phyloP scores from a whole-genome alignment of 768 basidiomycete genomes.

The Holtermanniella nyarrowii region DNA sequence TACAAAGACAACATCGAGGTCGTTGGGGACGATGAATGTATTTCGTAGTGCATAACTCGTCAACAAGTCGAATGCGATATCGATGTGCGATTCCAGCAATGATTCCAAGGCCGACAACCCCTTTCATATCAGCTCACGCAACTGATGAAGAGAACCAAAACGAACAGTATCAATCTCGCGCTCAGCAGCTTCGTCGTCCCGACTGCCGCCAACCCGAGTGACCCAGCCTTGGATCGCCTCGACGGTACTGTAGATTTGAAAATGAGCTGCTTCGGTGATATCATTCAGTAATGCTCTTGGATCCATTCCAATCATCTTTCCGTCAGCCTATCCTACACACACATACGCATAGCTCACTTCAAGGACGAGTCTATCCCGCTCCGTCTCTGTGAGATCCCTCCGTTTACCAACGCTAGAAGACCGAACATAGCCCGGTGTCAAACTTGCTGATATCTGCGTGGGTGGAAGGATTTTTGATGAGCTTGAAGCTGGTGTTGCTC shows the following conservation, averaged over 20 bases:
- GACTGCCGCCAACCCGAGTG: conserved; percentile 4
- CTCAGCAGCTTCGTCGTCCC: conserved; percentile 38
- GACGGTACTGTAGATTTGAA: conserved; percentile 64
- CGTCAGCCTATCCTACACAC: not conserved
- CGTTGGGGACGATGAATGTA: conserved; percentile 58
- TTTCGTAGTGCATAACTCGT: conserved; percentile 83
- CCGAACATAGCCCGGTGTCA: conserved; percentile 24
- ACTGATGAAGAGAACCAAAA: conserved; percentile 19
- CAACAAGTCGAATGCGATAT: conserved; percentile 83
- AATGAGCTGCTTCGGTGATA: conserved; percentile 70
- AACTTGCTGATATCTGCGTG: conserved; percentile 16
- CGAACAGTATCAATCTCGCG: conserved; percentile 23
- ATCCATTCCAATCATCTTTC: conserved; percentile 68
- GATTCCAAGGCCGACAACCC: conserved; percentile 81
- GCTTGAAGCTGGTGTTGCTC: not conserved
- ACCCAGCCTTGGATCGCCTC: conserved; percentile 58
- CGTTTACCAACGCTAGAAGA: not conserved
- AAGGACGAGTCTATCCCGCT: conserved; percentile 24
- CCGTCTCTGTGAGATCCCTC: conserved; percentile 15
- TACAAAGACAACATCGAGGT: conserved; percentile 29
- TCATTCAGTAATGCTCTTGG: conserved; percentile 78
- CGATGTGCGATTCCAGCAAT: conserved; percentile 73
- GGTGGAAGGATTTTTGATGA: not conserved
- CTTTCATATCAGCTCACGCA: conserved; percentile 53
- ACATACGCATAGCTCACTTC: conserved; percentile 17